A percentile compares a stretch with the other conserved stretches of the same genome.
phyloP scores from a whole-genome alignment of 352 stramenopile species.

The Phytophthora citricola region DNA sequence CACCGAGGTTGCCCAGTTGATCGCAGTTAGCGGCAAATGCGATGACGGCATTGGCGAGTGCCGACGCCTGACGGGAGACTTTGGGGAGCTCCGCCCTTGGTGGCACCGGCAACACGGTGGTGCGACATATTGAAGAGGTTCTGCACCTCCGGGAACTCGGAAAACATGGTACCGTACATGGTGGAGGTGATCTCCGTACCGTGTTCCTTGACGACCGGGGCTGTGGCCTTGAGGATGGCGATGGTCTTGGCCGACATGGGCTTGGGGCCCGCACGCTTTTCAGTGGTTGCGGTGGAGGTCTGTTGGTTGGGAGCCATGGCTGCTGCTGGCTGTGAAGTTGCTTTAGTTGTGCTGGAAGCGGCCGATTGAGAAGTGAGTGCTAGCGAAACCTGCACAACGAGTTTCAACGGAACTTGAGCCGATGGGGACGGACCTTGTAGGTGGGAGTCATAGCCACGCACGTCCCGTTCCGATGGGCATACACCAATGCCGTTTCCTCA shows the following conservation, averaged over 20 bases:
- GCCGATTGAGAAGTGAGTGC: constrained; percentile 23
- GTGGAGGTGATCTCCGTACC: constrained; percentile 67
- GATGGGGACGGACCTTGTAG: neutral
- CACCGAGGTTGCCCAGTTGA: constrained; percentile 50
- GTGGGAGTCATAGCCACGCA: constrained; percentile 21
- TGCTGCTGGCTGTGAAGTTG: neutral
- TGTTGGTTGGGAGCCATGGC: constrained; percentile 28
- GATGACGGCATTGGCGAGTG: constrained; percentile 66
- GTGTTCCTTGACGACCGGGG: constrained; percentile 65
- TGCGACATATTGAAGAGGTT: constrained; percentile 81
- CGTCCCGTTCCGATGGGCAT: constrained; percentile 16
- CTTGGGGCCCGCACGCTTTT: constrained; percentile 25
- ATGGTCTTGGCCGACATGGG: constrained; percentile 48
- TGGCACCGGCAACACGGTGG: constrained; percentile 54
- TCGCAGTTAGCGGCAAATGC: constrained; percentile 73
- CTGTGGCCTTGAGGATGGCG: constrained; percentile 71
- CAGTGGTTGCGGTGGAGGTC: constrained; percentile 1
- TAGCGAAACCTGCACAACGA: neutral
- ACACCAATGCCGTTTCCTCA: neutral
- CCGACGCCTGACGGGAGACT: constrained; percentile 50
- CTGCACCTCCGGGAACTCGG: constrained; percentile 63
- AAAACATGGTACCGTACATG: constrained; percentile 79
- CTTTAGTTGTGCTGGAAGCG: constrained; percentile 13
- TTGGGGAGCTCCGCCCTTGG: constrained; percentile 26
- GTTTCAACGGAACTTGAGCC: neutral